Conservation (phyloP, 768 basidiomycete genomes). For the Amanita subjunquillea region DNA sequence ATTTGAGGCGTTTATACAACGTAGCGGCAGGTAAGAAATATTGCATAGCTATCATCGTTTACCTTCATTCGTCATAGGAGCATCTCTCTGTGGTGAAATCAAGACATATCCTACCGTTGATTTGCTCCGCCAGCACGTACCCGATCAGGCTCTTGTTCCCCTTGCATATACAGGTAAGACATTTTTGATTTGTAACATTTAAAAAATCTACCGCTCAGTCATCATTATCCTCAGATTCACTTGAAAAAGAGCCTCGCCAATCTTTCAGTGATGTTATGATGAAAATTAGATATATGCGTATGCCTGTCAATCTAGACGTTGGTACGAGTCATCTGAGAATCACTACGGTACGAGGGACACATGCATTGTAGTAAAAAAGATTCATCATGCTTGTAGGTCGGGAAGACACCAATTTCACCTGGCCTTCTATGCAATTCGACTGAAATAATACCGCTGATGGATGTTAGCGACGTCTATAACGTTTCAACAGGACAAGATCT, state of each 20-base stretch:
- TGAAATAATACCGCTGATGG: slow-evolving; percentile 70
- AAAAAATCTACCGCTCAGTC: slow-evolving; percentile 4
- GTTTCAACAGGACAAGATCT: slow-evolving; percentile 65
- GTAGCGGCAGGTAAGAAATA: slow-evolving; percentile 37
- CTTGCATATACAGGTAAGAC: slow-evolving; percentile 48
- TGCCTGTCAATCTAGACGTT: slow-evolving; percentile 63
- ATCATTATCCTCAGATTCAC: slow-evolving; percentile 27
- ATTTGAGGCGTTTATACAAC: slow-evolving; percentile 69
- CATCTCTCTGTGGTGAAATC: slow-evolving; percentile 39
- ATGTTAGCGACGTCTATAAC: slow-evolving; percentile 83
- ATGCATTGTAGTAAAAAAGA: background rate
- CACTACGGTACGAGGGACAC: slow-evolving; percentile 45
- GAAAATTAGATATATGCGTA: slow-evolving; percentile 51
- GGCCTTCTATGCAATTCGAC: slow-evolving; percentile 64
- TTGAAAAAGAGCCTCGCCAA: slow-evolving; percentile 51
- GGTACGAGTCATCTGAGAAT: slow-evolving; percentile 65
- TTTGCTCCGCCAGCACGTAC: slow-evolving; percentile 49
- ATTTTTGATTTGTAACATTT: background rate
- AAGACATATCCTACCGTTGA: slow-evolving; percentile 53
- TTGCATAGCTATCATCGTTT: background rate
- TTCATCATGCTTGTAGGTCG: slow-evolving; percentile 32
- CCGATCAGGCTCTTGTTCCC: slow-evolving; percentile 32
- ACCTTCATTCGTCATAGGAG: slow-evolving; percentile 23
- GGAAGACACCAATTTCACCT: slow-evolving; percentile 63
- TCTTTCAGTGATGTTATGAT: slow-evolving; percentile 56